A percentile compares a stretch with the other conserved stretches of the same genome.
Evolutionary conservation across 1,284 basidiomycete species (phyloP).

Genomic region (Xerocomus cyaneibrunnescens): DNA sequence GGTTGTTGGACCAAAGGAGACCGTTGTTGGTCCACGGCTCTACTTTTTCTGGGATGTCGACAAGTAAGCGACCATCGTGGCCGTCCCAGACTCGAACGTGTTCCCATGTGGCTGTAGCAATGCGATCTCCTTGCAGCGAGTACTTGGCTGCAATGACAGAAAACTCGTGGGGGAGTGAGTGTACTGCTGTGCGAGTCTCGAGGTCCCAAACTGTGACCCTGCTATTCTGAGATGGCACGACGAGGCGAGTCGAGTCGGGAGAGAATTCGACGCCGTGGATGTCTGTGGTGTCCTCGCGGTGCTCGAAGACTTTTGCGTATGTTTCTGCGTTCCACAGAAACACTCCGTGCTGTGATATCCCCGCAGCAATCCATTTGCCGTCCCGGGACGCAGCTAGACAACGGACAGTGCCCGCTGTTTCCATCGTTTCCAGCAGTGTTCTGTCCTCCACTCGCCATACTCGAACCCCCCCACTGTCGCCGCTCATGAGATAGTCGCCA

Average conservation of each 20-base stretch:
- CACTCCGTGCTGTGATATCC: background rate
- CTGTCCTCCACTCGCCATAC: background rate
- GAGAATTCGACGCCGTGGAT: background rate
- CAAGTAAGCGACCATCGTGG: background rate
- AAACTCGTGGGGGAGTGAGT: background rate
- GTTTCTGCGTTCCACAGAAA: background rate
- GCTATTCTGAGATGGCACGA: background rate
- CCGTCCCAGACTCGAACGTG: background rate
- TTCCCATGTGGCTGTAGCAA: background rate
- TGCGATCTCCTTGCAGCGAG: background rate
- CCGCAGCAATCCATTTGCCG: conserved; percentile 3
- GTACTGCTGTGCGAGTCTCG: background rate
- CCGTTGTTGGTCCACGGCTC: background rate
- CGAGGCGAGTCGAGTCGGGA: background rate
- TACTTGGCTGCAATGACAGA: background rate
- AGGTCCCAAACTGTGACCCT: conserved; percentile 2
- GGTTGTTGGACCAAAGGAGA: background rate
- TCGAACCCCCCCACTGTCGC: background rate
- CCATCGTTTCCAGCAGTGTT: background rate
- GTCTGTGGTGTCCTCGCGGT: background rate
- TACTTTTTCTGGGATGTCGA: background rate
- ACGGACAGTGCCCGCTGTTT: no score
- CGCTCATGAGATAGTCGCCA: background rate
- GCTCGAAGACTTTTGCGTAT: background rate
- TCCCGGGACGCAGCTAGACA: background rate